A percentile compares a stretch with the other conserved stretches of the same genome.
phyloP scores from a whole-genome alignment of 257 asterid species.

The Nicotiana paniculata region DNA sequence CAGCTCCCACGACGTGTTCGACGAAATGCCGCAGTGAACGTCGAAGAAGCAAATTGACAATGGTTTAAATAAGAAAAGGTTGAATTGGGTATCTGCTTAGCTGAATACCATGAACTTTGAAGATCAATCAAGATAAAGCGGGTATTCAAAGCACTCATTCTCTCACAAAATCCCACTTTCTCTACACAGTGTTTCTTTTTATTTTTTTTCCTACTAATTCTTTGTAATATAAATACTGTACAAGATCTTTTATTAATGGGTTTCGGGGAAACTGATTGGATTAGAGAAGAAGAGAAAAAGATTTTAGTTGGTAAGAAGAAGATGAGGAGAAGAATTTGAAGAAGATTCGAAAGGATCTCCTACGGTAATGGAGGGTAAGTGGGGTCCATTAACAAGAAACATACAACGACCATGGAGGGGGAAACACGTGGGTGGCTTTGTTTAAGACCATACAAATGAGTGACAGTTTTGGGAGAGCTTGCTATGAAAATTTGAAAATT shows the following conservation, averaged over 20 bases:
- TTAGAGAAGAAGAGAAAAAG: conserved; percentile 9
- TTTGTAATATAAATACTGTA: neutral
- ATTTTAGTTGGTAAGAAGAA: neutral
- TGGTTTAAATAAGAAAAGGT: conserved; percentile 41
- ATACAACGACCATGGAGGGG: conserved; percentile 6
- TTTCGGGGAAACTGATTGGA: conserved; percentile 18
- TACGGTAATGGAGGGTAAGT: neutral
- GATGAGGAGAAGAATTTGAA: neutral
- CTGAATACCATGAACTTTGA: conserved; percentile 56
- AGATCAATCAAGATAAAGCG: conserved; percentile 61
- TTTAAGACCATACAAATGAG: neutral
- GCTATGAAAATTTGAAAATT: neutral
- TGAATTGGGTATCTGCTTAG: conserved; percentile 57
- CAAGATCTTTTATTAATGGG: neutral
- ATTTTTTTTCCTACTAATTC: neutral
- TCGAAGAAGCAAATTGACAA: conserved; percentile 16
- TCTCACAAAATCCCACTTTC: neutral
- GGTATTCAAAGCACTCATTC: conserved; percentile 71
- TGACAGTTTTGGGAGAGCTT: neutral
- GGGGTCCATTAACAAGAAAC: neutral
- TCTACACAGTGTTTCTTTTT: neutral
- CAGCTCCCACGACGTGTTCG: conserved; percentile 51
- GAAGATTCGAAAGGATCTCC: conserved; percentile 16
- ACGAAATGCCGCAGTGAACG: conserved; percentile 56
- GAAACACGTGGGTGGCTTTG: conserved; percentile 14